Base-by-base conservation (phyloP, 805 yeast genomes). In the Candida ulmi region DNA sequence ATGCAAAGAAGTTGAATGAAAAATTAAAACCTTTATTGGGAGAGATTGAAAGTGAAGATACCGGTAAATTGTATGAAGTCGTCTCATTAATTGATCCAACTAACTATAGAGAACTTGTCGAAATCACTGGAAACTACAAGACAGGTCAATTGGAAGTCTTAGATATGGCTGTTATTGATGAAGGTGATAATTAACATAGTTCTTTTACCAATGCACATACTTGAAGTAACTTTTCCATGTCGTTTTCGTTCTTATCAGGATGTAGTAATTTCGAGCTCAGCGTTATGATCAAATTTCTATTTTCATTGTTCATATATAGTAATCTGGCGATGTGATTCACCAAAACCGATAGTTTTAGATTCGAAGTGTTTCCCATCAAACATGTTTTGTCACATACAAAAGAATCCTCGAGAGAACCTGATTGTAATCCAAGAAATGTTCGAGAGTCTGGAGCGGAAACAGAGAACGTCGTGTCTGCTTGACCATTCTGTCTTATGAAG, bases 111-210 rank as follows among this genome's bases (percentile, higher is more conserved):
- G 79, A 74, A 11, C 62, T 90, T 18, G 83, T 82, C 2, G 82
- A 78, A 36, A 48, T 82, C 6, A 69, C 75, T 15, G 74, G 63
- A 7, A 60, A 64, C 29, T 63, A 75, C 21, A 69, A 69, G 41
- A 76, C 80, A 3, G 93, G 88, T 2, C 65, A 77, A 2, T 69
- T 88, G 4, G 96, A 90, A 59, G 93, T 90, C 8, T 62, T 90
- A 44, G 96, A 88, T 50, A 82, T 85, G 83, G 91, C 95, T 13
- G 95, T 86, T 11, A 71, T 83, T n/a, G 80, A 77, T 45, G 82
- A 79, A 40, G 69, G 68, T n/a, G 73, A 67, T 16, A 53, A 40
- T 17, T 54, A 15, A 6, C 13, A 21, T 21, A 37, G 18, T 34
- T 47, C 9, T 9, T 21, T 51, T 4, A 53, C 32, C 11, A 49